phyloP scores from a whole-genome alignment of 1,139 yeast genomes.

The Protomyces inundatus region DNA sequence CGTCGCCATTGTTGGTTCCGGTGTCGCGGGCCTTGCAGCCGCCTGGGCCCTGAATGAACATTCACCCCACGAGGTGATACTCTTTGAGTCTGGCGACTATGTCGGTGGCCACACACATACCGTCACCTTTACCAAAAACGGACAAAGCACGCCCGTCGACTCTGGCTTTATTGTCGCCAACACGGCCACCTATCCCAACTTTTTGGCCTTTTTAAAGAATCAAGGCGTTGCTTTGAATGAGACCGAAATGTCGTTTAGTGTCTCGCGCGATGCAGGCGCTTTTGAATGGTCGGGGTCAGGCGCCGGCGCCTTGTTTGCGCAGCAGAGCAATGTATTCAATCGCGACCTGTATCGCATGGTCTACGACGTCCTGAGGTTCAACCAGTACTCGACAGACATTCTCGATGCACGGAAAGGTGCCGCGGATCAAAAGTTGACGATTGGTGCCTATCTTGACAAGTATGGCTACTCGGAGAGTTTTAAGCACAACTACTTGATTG shows the following conservation, averaged over 20 bases:
- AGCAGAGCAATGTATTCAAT: conserved; percentile 5
- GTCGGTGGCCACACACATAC: conserved; percentile 25
- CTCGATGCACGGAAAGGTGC: conserved; percentile 1
- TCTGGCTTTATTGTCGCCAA: conserved; percentile 24
- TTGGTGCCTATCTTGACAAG: conserved; percentile 17
- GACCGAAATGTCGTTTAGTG: conserved; percentile 23
- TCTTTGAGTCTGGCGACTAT: conserved; percentile 16
- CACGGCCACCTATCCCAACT: conserved; percentile 19
- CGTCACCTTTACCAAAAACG: conserved; percentile 6
- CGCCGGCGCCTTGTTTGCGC: conserved; percentile 5
- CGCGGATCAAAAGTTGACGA: conserved; percentile 6
- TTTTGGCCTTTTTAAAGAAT: conserved; percentile 13
- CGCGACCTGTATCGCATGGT: conserved; percentile 16
- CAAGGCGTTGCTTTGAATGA: conserved; percentile 5
- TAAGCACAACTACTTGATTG: conserved; percentile 18
- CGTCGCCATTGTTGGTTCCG: conserved; percentile 28
- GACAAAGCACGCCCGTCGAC: conserved; percentile 11
- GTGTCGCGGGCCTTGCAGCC: conserved; percentile 28
- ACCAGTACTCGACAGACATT: conserved; percentile 23
- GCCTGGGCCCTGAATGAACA: conserved; percentile 25
- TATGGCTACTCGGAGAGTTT: conserved; percentile 12
- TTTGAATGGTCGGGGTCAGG: conserved; percentile 25
- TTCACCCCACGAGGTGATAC: conserved; percentile 15
- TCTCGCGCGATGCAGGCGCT: conserved; percentile 19
- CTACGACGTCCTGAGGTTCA: conserved; percentile 16